Base-by-base conservation (phyloP, 1,284 basidiomycete genomes). In the Trichosporon faecale region DNA sequence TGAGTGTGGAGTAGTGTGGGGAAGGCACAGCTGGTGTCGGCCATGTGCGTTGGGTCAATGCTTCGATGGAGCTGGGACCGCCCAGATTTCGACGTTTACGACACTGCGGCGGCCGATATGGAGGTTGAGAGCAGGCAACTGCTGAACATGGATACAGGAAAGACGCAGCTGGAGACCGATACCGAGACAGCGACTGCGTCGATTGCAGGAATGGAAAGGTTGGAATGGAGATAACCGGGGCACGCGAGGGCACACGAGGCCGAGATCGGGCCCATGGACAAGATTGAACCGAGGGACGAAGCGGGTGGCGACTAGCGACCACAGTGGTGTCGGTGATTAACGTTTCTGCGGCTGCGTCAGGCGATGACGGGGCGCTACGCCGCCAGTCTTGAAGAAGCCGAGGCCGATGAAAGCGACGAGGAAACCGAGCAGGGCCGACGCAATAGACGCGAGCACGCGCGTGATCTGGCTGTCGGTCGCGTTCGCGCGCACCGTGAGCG, bases 341-440 rank as follows among this genome's bases (percentile, higher is more conserved):
- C 29, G 57, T 29, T 61, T 46, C 25, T 40, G 44, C 16, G 29
- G n/a, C 40, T 67, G 66, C 29, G 29, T 27, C 49, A 67, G 55
- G 9, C 49, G 25, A 35, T 70, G 69, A 21, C 60, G 67, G 1
- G 70, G 70, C 12, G 44, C 70, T 21, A 71, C 35, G 25, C 70
- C 69, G 64, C 69, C 70, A 16, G 29, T 25, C 46, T 49, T 60
- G 35, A 71, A 49, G 29, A 71, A 64, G 11, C 61, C 65, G 46
- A 66, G 35, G 16, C 67, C 65, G 29, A 71, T 68, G 21, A 66
- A 23, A 27, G 46, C 60, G 27, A 71, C 61, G 21, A 71, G 27
- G 49, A 66, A 52, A n/a, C 60, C 35, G 46, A 68, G 35, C n/a
- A 66, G 33, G 44, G 65, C 60, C 60, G 67, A 65, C 25, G 29